Evolutionary conservation across 1,284 basidiomycete genomes (phyloP).

Genomic region (Xerocomus cyaneibrunnescens): DNA sequence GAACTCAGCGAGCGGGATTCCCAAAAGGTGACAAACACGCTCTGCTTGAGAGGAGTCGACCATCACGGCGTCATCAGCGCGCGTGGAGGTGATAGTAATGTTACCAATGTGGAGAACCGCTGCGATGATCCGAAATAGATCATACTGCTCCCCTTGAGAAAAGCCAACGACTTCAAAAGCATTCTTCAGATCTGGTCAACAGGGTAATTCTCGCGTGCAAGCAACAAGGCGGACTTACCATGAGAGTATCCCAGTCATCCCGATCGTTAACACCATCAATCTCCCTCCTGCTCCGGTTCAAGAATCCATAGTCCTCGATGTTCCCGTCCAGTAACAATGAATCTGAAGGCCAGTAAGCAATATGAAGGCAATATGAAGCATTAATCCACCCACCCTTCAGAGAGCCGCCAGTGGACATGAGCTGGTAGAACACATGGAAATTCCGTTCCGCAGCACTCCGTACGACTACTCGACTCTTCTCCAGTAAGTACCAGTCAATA

Average conservation of each 20-base stretch:
- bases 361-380: background rate
- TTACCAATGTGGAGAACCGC: constrained; percentile 97
- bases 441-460: constrained; percentile 86
- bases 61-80: constrained; percentile 89
- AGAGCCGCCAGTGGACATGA: constrained; percentile 64
- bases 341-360: constrained; percentile 45
- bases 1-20: constrained; percentile 89
- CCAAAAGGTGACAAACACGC: constrained; percentile 91
- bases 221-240: constrained; percentile 43
- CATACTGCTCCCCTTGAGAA: constrained; percentile 78
- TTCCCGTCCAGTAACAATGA: constrained; percentile 74
- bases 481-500: constrained; percentile 98
- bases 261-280: constrained; percentile 95
- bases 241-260: constrained; percentile 84
- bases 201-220: background rate
- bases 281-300: constrained; percentile 87
- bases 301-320: constrained; percentile 86
- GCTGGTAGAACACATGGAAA: constrained; percentile 98
- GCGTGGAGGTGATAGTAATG: constrained; percentile 79
- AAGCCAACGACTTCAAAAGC: constrained; percentile 91
- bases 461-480: constrained; percentile 95
- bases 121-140: constrained; percentile 93
- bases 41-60: constrained; percentile 81
- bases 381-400: constrained; percentile 58
- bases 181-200: constrained; percentile 43